Conservation (phyloP, 2,329 filamentous ascomycete genomes). For the Exophiala calicioides region DNA sequence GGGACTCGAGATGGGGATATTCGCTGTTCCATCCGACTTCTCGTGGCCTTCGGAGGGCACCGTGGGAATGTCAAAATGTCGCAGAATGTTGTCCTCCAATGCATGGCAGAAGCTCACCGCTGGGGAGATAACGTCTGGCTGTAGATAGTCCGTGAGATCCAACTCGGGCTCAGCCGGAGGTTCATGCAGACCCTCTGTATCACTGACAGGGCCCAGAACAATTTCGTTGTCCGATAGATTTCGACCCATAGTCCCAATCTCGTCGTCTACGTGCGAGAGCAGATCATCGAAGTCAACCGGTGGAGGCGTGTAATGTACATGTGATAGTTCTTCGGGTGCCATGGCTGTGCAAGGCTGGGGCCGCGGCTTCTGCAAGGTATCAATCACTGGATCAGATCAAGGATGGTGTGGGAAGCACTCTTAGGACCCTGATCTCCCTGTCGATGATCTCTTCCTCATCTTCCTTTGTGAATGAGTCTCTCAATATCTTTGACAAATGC, state of each 20-base stretch:
- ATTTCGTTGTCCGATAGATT: not conserved
- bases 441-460: conserved; percentile 2
- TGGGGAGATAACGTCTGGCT: too few relatives aligned
- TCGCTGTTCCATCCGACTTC: too few relatives aligned
- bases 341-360: conserved; percentile 3
- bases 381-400: not conserved
- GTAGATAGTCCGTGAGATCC: too few relatives aligned
- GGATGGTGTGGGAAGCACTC: not conserved
- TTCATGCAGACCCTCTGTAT: too few relatives aligned
- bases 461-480: conserved; percentile 1
- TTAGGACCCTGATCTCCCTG: not conserved
- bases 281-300: conserved; percentile 8
- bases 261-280: conserved; percentile 6
- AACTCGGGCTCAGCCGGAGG: too few relatives aligned
- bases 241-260: conserved; percentile 10
- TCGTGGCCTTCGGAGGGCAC: too few relatives aligned
- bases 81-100: too few relatives aligned
- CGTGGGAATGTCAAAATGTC: too few relatives aligned
- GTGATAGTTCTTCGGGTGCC: conserved; percentile 5
- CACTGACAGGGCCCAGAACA: too few relatives aligned
- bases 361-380: conserved; percentile 6
- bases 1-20: too few relatives aligned
- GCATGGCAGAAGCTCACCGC: too few relatives aligned
- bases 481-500: conserved; percentile 7
- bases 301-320: not conserved